phyloP scores from a whole-genome alignment of 441 rosid genomes.

The Gossypium gossypioides region DNA sequence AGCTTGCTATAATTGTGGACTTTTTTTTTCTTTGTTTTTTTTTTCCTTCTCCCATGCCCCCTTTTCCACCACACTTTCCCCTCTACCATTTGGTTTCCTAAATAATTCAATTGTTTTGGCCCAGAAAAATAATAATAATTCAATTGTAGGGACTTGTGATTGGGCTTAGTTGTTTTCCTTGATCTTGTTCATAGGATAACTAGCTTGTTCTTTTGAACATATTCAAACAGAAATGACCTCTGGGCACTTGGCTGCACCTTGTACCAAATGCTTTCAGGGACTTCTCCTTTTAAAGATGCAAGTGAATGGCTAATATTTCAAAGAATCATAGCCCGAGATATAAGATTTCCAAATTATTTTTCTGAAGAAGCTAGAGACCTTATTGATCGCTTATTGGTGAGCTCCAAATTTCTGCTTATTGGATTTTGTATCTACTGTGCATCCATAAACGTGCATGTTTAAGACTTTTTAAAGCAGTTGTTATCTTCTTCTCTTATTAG shows the following conservation, averaged over 20 bases:
- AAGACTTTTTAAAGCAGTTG: background rate
- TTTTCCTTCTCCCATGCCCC: background rate
- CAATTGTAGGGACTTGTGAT: background rate
- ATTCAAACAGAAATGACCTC: slow-evolving; percentile 84
- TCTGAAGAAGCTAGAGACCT: slow-evolving; percentile 84
- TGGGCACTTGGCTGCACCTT: slow-evolving; percentile 99
- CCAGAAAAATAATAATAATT: background rate
- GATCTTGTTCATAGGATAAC: slow-evolving; percentile 21
- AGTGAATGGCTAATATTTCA: slow-evolving; percentile 99
- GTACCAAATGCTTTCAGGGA: slow-evolving; percentile 99
- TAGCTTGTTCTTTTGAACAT: slow-evolving; percentile 25
- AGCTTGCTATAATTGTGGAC: background rate
- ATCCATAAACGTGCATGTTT: background rate
- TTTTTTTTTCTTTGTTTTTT: background rate
- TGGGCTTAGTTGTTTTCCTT: background rate
- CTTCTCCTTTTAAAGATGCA: slow-evolving; percentile 96
- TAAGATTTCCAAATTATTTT: slow-evolving; percentile 82
- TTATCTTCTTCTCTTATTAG: background rate
- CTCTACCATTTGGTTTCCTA: background rate
- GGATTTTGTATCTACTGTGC: background rate
- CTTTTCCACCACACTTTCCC: background rate
- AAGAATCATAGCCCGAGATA: slow-evolving; percentile 91
- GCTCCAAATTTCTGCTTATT: slow-evolving; percentile 19
- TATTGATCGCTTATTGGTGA: slow-evolving; percentile 77
- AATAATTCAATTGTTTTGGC: background rate